A percentile compares a stretch with the other conserved stretches of the same genome.
phyloP scores from a whole-genome alignment of 2,329 filamentous ascomycete genomes.

The Sporothrix brasiliensis region DNA sequence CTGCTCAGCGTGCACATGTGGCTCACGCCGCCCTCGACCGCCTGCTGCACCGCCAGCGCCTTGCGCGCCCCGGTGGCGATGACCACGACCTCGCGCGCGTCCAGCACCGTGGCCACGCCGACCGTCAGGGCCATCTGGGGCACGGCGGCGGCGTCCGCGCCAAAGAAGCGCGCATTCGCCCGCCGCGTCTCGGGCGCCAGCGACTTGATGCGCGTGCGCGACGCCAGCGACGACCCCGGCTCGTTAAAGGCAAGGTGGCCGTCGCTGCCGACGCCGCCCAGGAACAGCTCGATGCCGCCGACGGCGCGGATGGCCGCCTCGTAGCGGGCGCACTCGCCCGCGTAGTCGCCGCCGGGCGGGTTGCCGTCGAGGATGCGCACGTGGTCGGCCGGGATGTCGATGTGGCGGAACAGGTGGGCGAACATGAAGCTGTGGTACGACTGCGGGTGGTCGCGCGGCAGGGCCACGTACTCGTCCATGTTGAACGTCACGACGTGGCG shows the following conservation, averaged over 20 bases:
- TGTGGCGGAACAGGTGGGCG: constrained; percentile 73
- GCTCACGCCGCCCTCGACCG: constrained; percentile 72
- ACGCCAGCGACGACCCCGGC: constrained; percentile 70
- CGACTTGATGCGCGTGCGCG: constrained; percentile 73
- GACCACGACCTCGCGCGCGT: constrained; percentile 72
- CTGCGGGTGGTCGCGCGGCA: constrained; percentile 72
- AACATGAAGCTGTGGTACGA: constrained; percentile 83
- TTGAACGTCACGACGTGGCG: constrained; percentile 74
- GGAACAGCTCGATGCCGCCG: constrained; percentile 75
- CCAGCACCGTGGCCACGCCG: constrained; percentile 57
- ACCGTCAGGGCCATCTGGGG: constrained; percentile 73
- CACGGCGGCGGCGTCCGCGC: constrained; percentile 60
- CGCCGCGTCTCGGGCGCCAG: constrained; percentile 76
- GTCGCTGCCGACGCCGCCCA: constrained; percentile 74
- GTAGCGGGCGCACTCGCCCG: constrained; percentile 70
- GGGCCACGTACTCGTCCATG: constrained; percentile 71
- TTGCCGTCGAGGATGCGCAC: constrained; percentile 78
- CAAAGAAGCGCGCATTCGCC: constrained; percentile 74
- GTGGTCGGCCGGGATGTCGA: constrained; percentile 68
- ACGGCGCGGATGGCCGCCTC: constrained; percentile 68
- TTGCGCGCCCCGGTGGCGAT: constrained; percentile 74
- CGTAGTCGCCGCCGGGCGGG: constrained; percentile 47
- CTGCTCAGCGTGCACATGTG: constrained; percentile 79
- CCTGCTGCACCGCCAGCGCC: constrained; percentile 68
- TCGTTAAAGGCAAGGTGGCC: constrained; percentile 83